A percentile compares a stretch with the other conserved stretches of the same genome.
Conservation (phyloP, 2,329 filamentous ascomycete genomes). For the Catunica adiposa region DNA sequence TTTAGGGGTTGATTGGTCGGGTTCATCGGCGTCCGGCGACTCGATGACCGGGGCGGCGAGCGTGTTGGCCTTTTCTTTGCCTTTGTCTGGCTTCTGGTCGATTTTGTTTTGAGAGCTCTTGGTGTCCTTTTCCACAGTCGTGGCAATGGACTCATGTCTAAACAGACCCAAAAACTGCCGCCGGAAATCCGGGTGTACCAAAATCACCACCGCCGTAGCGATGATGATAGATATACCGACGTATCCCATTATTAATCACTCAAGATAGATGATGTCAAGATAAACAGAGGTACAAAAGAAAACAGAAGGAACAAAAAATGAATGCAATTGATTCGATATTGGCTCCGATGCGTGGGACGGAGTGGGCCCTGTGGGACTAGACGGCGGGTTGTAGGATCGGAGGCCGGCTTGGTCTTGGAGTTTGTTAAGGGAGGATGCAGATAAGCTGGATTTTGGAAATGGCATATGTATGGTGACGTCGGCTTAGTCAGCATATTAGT, state of each 20-base stretch:
- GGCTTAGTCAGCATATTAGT: no score
- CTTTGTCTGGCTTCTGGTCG: neutral
- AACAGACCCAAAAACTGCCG: conserved; percentile 23
- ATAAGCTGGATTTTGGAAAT: neutral
- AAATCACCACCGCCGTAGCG: conserved; percentile 41
- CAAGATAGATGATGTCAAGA: no score
- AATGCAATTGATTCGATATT: no score
- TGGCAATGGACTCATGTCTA: neutral
- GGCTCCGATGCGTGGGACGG: neutral
- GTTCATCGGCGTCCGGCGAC: conserved; percentile 18
- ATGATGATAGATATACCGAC: conserved; percentile 46
- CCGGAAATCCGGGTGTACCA: conserved; percentile 34
- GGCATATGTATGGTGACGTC: no score
- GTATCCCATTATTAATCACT: conserved; percentile 30
- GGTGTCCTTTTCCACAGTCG: neutral
- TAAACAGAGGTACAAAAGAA: neutral
- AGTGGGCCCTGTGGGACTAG: neutral
- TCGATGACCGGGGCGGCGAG: neutral
- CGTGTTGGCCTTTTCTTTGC: neutral
- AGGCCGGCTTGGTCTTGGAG: neutral
- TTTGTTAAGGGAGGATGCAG: neutral
- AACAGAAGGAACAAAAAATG: neutral
- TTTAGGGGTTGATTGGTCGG: conserved; percentile 36
- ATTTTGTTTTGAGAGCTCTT: neutral
- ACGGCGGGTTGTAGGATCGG: neutral